These are phyloP conservation scores for Huntiella savannae DNA, from an alignment of 2,329 filamentous ascomycete species.

Conservation along the genomic window DNA sequence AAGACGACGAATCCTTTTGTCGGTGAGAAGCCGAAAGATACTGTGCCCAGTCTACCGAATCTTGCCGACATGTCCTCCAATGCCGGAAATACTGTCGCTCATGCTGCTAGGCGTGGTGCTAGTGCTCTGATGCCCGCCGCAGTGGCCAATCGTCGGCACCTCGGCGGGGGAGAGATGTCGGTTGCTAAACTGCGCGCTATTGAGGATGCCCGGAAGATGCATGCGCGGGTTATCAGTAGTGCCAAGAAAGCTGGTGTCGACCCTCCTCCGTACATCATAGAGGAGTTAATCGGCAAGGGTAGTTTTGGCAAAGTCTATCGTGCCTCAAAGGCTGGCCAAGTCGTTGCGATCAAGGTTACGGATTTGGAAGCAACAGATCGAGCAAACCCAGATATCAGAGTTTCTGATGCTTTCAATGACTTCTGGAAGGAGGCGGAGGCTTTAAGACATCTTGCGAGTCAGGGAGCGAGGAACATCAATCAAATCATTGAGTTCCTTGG, in stretches of 20 bases:
- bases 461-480: constrained; percentile 61
- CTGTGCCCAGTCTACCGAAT: background rate
- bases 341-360: constrained; percentile 67
- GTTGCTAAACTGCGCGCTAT: constrained; percentile 39
- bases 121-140: background rate
- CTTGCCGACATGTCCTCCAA: background rate
- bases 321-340: constrained; percentile 23
- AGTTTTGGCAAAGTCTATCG: constrained; percentile 60
- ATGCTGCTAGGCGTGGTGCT: background rate
- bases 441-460: constrained; percentile 53
- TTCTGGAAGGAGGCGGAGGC: constrained; percentile 50
- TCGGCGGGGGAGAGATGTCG: constrained; percentile 15
- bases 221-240: constrained; percentile 41
- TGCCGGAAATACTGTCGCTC: background rate
- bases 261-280: constrained; percentile 46
- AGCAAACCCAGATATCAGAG: constrained; percentile 33
- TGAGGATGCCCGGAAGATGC: constrained; percentile 54
- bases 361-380: constrained; percentile 64
- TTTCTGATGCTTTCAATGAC: constrained; percentile 49
- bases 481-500: constrained; percentile 61
- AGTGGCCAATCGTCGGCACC: constrained; percentile 1
- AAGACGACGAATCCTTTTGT: background rate
- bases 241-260: constrained; percentile 40
- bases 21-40: background rate
- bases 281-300: constrained; percentile 57